These are phyloP conservation scores for Eremochloa ophiuroides DNA, from an alignment of 176 grass and related monocot species.

Conservation along the genomic window DNA sequence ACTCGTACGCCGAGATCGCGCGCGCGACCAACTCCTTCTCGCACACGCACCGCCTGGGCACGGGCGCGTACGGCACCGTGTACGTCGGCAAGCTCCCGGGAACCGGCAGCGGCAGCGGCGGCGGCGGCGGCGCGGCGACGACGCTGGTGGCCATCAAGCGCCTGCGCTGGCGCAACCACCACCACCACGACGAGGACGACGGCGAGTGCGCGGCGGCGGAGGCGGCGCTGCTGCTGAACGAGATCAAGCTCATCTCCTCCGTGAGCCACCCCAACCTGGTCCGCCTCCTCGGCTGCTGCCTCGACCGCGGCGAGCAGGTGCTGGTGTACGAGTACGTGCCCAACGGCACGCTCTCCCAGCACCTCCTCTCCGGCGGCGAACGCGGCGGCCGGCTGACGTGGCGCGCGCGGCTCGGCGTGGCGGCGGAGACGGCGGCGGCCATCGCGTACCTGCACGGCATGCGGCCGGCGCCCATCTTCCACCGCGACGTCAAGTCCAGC, in stretches of 20 bases:
- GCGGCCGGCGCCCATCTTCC: conserved; percentile 77
- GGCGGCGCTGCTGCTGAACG: conserved; percentile 49
- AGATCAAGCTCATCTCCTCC: conserved; percentile 83
- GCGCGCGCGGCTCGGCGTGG: conserved; percentile 51
- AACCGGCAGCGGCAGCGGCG: too few species aligned
- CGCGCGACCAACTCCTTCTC: conserved; percentile 78
- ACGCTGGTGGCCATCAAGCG: conserved; percentile 82
- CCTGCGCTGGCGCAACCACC: conserved; percentile 33
- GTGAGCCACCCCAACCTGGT: conserved; percentile 83
- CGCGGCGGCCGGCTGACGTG: conserved; percentile 22
- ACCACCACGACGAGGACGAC: conserved; percentile 2
- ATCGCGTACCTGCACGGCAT: conserved; percentile 63
- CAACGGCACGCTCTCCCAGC: conserved; percentile 74
- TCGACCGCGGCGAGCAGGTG: conserved; percentile 81
- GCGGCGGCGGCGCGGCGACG: neutral
- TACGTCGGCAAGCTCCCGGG: conserved; percentile 68
- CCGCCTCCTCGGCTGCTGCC: conserved; percentile 84
- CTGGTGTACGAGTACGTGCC: conserved; percentile 90
- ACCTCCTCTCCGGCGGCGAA: conserved; percentile 28
- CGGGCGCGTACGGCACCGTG: conserved; percentile 81
- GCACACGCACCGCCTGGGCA: conserved; percentile 65
- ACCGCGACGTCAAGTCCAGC: conserved; percentile 93
- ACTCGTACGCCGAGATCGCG: conserved; percentile 65
- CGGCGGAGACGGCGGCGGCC: conserved; percentile 59
- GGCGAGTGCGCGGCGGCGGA: conserved; percentile 3